A percentile compares a stretch with the other conserved stretches of the same genome.
phyloP scores from a whole-genome alignment of 2,329 filamentous ascomycete species.

The Alternaria tenuissima region DNA sequence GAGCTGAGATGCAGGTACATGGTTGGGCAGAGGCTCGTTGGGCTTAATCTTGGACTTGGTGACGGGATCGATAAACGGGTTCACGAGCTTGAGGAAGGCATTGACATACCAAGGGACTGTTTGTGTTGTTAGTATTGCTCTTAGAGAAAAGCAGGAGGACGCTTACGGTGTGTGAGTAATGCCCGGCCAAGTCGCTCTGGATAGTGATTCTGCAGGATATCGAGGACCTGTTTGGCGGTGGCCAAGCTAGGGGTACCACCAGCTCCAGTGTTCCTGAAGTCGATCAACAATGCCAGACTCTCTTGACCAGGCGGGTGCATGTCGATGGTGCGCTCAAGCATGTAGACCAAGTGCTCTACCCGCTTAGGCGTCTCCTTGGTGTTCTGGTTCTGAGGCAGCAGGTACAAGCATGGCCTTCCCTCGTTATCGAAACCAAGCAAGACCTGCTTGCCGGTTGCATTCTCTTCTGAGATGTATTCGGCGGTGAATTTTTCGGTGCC shows the following conservation, averaged over 20 bases:
- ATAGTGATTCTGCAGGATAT: slow-evolving; percentile 94
- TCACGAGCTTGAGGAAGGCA: slow-evolving; percentile 96
- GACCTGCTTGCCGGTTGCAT: slow-evolving; percentile 95
- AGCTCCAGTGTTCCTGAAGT: slow-evolving; percentile 83
- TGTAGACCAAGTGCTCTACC: slow-evolving; percentile 92
- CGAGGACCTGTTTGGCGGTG: slow-evolving; percentile 82
- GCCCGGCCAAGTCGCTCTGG: slow-evolving; percentile 90
- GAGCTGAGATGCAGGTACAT: slow-evolving; percentile 83
- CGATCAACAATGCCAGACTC: slow-evolving; percentile 84
- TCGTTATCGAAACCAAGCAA: slow-evolving; percentile 87
- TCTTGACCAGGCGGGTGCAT: slow-evolving; percentile 88
- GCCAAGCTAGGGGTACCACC: slow-evolving; percentile 79
- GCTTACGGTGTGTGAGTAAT: slow-evolving; percentile 84
- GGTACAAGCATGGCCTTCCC: slow-evolving; percentile 86
- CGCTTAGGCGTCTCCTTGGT: slow-evolving; percentile 86
- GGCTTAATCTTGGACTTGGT: slow-evolving; percentile 97
- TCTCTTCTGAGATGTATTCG: slow-evolving; percentile 91
- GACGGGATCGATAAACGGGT: slow-evolving; percentile 93
- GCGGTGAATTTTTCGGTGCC: slow-evolving; percentile 76
- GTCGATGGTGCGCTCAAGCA: slow-evolving; percentile 90
- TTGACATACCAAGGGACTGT: slow-evolving; percentile 88
- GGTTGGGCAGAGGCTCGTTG: slow-evolving; percentile 87
- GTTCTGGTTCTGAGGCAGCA: slow-evolving; percentile 91
- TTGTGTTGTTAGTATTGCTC: slow-evolving; percentile 10
- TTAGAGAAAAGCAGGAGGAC: background rate